A percentile compares a stretch with the other conserved stretches of the same genome.
These are phyloP conservation scores for Rosa hybrid DNA, from an alignment of 331 rosid genomes.

Conservation along the genomic window DNA sequence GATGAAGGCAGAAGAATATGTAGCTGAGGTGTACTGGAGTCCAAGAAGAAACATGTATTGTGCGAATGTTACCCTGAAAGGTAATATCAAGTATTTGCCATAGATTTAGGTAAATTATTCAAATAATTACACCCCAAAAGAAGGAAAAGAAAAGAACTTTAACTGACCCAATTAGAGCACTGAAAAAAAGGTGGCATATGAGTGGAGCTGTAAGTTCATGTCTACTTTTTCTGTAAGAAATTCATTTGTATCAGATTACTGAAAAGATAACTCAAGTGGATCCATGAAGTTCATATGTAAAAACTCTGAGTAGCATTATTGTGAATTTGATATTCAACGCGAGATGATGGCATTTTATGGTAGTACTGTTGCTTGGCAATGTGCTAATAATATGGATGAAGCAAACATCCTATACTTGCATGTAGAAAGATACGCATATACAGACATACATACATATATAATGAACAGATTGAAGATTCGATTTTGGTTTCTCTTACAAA, in stretches of 20 bases:
- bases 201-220: constrained; percentile 38
- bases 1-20: constrained; percentile 76
- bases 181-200: constrained; percentile 63
- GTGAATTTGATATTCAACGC: too few species aligned
- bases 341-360: neutral
- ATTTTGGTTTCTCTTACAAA: too few species aligned
- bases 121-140: neutral
- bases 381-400: neutral
- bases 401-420: neutral
- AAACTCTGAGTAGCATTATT: neutral
- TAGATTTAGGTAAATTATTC: neutral
- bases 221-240: constrained; percentile 62
- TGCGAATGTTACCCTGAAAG: constrained; percentile 66
- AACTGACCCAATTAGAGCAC: constrained; percentile 79
- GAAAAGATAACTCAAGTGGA: neutral
- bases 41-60: constrained; percentile 68
- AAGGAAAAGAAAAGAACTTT: neutral
- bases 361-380: neutral
- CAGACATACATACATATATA: too few species aligned
- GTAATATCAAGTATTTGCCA: neutral
- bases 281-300: neutral
- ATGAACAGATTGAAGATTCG: too few species aligned
- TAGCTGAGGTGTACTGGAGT: constrained; percentile 69
- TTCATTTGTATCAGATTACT: neutral
- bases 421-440: neutral